Evolutionary conservation across 805 yeast species (phyloP), one percentile per base, ranked within the genome.

Genomic region (Hanseniaspora hatyaiensis): DNA sequence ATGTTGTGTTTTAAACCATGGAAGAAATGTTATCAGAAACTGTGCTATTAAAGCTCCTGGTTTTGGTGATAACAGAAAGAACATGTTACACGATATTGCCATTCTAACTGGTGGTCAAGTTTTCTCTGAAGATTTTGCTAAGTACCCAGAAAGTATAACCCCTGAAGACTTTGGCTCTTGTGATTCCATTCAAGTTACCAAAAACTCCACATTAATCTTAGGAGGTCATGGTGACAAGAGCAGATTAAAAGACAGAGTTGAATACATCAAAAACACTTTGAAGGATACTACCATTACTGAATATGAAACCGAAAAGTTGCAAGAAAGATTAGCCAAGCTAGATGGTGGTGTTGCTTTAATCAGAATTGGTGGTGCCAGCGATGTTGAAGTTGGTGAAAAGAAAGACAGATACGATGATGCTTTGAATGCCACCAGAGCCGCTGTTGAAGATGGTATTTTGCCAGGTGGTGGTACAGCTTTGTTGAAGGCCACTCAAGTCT

Each of bases 381-480:
- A 92, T 71, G 83, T 92, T 56, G 97, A 92, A 71, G 98, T 92
- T 56, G 94, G 96, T 62, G 98, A 92, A 75, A 92, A 92, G 92
- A 92, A 92, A 74, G 98, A 92, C 67, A 82, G 98, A 70, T 85
- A 87, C 63, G 97, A 92, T 60, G 98, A 92, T 71, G 97, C 98
- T 23, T 75, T 92, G 64, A 89, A 92, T 64, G 96, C 98, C 49
- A 92, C 97, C 47, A 86, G 97, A 69, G 96, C 98, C 51, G 98
- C 98, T 55, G 95, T 92, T 54, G 89, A 89, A 70, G 95, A 86
- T 69, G 98, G 98, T 70, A 87, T 92, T 63, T 75, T 92, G 56
- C 98, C 98, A 63, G 98, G 98, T 72, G 98, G 98, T 66, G 98
- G 98, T 70, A 86, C 96, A 56, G 98, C 98, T 50, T 75, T 92